Percentiles rank a stretch among this genome's conserved stretches.
These are phyloP conservation scores for Suillus discolor DNA, from an alignment of 768 basidiomycete genomes.

Conservation along the genomic window DNA sequence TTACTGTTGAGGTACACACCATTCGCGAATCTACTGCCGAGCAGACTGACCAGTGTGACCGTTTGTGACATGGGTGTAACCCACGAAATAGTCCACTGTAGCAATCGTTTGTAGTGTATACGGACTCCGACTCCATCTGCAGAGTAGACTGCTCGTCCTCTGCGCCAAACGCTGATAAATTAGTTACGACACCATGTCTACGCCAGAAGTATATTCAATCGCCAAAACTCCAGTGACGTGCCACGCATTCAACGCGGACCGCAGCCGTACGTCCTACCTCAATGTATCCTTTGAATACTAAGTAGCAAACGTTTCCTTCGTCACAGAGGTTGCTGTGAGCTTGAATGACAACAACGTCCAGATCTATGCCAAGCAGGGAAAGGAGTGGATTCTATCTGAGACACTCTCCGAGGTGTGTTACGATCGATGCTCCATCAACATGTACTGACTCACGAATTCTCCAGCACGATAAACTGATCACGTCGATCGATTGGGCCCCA, in stretches of 20 bases:
- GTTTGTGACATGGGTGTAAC: too few species aligned
- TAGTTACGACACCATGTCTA: constrained; percentile 47
- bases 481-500: constrained; percentile 98
- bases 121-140: constrained; percentile 27
- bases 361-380: constrained; percentile 69
- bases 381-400: constrained; percentile 70
- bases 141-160: constrained; percentile 93
- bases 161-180: constrained; percentile 18
- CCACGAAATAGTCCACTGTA: too few species aligned
- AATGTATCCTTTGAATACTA: constrained; percentile 3
- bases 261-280: constrained; percentile 64
- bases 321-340: constrained; percentile 85
- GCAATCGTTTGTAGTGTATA: too few species aligned
- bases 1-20: too few species aligned
- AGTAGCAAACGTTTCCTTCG: constrained; percentile 3
- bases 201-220: constrained; percentile 76
- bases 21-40: too few species aligned
- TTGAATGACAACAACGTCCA: constrained; percentile 89
- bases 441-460: constrained; percentile 4
- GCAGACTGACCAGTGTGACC: too few species aligned
- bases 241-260: constrained; percentile 90
- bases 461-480: constrained; percentile 97
- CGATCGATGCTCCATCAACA: not conserved
- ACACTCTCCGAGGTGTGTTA: constrained; percentile 79
- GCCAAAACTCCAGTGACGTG: constrained; percentile 85